Conservation (phyloP, 257 asterid genomes). For the Solanum lycopersicoides region DNA sequence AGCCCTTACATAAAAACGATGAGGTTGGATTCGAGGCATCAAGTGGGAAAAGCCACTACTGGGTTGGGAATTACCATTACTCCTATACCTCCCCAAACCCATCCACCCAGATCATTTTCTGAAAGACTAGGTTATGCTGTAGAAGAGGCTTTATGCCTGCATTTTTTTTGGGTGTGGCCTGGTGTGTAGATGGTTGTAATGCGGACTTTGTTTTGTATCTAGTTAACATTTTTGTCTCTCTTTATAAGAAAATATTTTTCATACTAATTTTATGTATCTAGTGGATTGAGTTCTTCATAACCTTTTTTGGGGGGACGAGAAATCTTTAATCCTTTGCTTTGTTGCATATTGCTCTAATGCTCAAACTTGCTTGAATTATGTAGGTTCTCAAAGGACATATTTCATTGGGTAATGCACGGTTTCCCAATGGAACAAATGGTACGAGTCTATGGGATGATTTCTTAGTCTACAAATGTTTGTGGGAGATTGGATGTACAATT, state of each 20-base stretch:
- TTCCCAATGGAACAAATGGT: constrained; percentile 94
- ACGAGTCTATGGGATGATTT: not conserved
- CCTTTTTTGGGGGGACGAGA: not conserved
- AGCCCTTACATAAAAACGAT: not conserved
- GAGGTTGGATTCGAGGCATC: not conserved
- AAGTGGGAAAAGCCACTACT: not conserved
- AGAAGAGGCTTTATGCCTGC: not conserved
- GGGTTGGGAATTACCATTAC: not conserved
- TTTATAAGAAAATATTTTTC: not conserved
- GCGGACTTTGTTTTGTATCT: not conserved
- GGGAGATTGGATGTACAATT: not conserved
- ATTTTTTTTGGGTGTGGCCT: not conserved
- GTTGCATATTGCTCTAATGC: not conserved
- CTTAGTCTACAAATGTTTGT: not conserved
- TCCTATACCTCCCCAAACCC: not conserved
- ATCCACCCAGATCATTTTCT: not conserved
- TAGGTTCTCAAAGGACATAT: constrained; percentile 98
- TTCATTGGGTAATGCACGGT: constrained; percentile 88
- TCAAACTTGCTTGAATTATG: constrained; percentile 1
- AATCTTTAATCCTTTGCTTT: not conserved
- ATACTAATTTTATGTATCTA: not conserved
- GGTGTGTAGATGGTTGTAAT: not conserved
- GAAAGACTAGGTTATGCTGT: not conserved
- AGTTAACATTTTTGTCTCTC: not conserved
- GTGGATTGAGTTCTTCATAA: not conserved